phyloP scores from a whole-genome alignment of 768 basidiomycete species.

The Amanita jacksonii region DNA sequence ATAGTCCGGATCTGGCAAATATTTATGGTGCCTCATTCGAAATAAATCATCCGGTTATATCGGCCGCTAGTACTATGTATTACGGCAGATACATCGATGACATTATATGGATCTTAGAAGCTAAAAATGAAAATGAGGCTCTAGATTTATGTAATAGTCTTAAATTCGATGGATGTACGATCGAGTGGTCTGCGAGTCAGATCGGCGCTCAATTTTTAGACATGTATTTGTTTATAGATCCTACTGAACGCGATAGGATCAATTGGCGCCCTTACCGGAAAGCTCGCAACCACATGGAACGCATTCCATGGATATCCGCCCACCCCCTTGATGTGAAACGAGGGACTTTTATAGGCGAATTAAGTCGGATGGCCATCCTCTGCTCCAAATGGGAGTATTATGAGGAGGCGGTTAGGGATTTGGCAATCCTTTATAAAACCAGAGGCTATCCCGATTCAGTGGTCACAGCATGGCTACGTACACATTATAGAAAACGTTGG shows the following conservation, averaged over 20 bases:
- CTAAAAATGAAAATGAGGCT: background rate
- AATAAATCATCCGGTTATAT: no score
- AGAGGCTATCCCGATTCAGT: background rate
- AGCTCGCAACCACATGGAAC: slow-evolving; percentile 17
- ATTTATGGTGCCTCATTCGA: background rate
- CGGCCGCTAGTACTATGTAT: background rate
- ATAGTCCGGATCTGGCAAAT: background rate
- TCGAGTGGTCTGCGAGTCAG: background rate
- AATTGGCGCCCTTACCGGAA: slow-evolving; percentile 11
- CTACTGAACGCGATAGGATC: background rate
- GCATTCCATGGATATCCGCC: slow-evolving; percentile 18
- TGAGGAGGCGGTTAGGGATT: background rate
- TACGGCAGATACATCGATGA: background rate
- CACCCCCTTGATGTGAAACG: slow-evolving; percentile 17
- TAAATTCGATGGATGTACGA: background rate
- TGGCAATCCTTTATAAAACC: background rate
- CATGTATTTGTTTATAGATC: no score
- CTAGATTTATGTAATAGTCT: background rate
- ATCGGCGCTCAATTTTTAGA: no score
- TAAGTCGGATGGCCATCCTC: slow-evolving; percentile 7
- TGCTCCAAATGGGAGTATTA: background rate
- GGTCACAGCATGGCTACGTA: no score
- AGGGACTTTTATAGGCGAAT: slow-evolving; percentile 18
- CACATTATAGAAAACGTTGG: no score
- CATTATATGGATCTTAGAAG: background rate